Conservation (phyloP, 352 stramenopile genomes). For the Phytophthora hybrid region DNA sequence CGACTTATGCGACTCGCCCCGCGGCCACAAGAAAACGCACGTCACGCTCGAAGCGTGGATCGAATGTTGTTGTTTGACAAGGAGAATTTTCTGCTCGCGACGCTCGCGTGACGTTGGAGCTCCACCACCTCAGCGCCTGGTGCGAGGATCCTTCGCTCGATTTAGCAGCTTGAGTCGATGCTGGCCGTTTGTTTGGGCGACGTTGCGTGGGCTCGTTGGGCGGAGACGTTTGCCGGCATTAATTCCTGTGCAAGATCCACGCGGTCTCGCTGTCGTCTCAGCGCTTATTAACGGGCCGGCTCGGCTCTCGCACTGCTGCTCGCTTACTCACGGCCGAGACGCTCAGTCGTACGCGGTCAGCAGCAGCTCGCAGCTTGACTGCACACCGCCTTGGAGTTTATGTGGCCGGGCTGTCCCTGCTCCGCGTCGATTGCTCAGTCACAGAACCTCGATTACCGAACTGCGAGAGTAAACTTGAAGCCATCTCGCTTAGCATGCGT, state of each 20-base stretch:
- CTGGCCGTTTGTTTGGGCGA: neutral
- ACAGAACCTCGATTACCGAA: slow-evolving; percentile 2
- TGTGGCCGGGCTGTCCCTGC: slow-evolving; percentile 14
- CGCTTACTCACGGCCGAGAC: slow-evolving; percentile 21
- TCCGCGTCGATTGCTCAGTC: slow-evolving; percentile 28
- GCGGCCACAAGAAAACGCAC: slow-evolving; percentile 26
- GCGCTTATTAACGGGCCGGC: slow-evolving; percentile 13
- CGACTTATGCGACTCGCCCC: slow-evolving; percentile 4
- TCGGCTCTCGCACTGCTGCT: slow-evolving; percentile 14
- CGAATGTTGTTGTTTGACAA: slow-evolving; percentile 20
- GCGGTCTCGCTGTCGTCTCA: neutral
- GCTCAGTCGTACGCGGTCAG: slow-evolving; percentile 15
- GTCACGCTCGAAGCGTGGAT: slow-evolving; percentile 10
- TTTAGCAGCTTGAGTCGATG: neutral
- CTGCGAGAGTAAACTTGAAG: slow-evolving; percentile 3
- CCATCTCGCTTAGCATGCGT: slow-evolving; percentile 9
- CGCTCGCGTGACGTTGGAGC: neutral
- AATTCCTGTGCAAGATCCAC: slow-evolving; percentile 7
- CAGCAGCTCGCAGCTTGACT: slow-evolving; percentile 18
- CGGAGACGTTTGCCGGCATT: slow-evolving; percentile 1
- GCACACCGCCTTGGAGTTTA: slow-evolving; percentile 25
- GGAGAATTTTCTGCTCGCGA: slow-evolving; percentile 12
- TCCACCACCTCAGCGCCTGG: neutral
- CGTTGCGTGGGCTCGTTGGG: neutral
- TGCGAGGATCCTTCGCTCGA: neutral